phyloP scores from a whole-genome alignment of 306 rosid species.

The Prunus mongolica region DNA sequence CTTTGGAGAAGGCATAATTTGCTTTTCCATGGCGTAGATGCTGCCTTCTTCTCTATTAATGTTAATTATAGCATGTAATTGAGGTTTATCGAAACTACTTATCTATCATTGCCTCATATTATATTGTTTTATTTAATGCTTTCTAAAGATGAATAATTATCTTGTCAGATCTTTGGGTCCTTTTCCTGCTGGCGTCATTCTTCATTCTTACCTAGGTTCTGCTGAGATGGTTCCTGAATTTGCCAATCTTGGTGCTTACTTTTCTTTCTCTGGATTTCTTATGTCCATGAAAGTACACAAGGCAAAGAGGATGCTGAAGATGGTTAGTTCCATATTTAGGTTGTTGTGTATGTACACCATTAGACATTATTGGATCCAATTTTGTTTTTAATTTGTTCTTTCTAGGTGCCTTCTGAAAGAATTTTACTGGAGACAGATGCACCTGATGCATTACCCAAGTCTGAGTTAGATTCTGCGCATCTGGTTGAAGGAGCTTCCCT shows the following conservation, averaged over 20 bases:
- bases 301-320: conserved; percentile 82
- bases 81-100: neutral
- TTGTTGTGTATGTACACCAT: neutral
- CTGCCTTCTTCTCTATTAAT: neutral
- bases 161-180: conserved; percentile 69
- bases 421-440: conserved; percentile 94
- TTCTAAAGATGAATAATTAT: conserved; percentile 3
- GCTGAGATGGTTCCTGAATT: conserved; percentile 94
- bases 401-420: conserved; percentile 70
- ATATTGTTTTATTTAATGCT: neutral
- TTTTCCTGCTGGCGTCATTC: conserved; percentile 86
- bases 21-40: neutral
- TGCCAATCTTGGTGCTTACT: conserved; percentile 74
- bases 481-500: conserved; percentile 56
- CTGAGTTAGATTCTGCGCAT: conserved; percentile 42
- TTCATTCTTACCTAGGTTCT: conserved; percentile 88
- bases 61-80: neutral
- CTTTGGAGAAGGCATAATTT: neutral
- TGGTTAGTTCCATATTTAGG: conserved; percentile 31
- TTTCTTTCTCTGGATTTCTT: conserved; percentile 88
- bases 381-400: conserved; percentile 6
- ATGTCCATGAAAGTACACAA: conserved; percentile 64
- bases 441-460: conserved; percentile 79
- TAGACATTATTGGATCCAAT: neutral
- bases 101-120: neutral